These are phyloP conservation scores for Fusarium irregulare DNA, from an alignment of 2,329 filamentous ascomycete species.

Conservation along the genomic window DNA sequence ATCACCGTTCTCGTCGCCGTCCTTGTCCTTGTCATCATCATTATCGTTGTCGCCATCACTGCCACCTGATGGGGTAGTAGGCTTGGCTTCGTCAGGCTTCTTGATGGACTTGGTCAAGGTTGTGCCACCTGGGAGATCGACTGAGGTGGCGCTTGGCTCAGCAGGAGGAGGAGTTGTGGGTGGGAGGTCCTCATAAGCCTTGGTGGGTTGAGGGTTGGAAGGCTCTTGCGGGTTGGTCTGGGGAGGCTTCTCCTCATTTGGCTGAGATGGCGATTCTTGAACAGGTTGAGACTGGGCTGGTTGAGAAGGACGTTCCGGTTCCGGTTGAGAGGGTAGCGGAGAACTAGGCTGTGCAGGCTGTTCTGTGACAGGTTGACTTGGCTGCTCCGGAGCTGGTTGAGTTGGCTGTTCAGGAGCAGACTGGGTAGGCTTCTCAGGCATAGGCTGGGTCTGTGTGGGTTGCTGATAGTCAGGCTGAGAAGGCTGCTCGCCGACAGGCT, in stretches of 20 bases:
- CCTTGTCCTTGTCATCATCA: neutral
- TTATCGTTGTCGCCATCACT: neutral
- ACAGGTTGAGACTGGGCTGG: slow-evolving; percentile 14
- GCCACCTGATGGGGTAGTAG: slow-evolving; percentile 15
- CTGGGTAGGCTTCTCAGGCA: slow-evolving; percentile 10
- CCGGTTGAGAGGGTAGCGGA: neutral
- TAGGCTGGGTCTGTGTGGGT: slow-evolving; percentile 12
- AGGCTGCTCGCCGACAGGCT: slow-evolving; percentile 16
- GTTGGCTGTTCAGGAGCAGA: slow-evolving; percentile 10
- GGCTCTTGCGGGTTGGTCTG: slow-evolving; percentile 20
- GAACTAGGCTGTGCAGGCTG: slow-evolving; percentile 14
- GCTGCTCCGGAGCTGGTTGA: slow-evolving; percentile 4
- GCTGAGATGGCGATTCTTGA: slow-evolving; percentile 8
- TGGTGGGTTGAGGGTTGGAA: slow-evolving; percentile 24
- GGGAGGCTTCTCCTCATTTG: slow-evolving; percentile 15
- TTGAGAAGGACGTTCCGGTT: slow-evolving; percentile 4
- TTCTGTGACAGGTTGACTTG: slow-evolving; percentile 13
- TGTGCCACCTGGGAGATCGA: slow-evolving; percentile 22
- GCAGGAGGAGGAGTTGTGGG: slow-evolving; percentile 21
- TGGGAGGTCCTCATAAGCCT: slow-evolving; percentile 18
- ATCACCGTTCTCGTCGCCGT: neutral
- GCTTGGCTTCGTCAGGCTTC: slow-evolving; percentile 34
- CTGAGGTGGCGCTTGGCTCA: slow-evolving; percentile 23
- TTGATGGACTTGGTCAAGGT: slow-evolving; percentile 47
- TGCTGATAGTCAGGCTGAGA: slow-evolving; percentile 19